Base-by-base conservation (phyloP, 23 red algal species). In the Pyropia yezoensis region DNA sequence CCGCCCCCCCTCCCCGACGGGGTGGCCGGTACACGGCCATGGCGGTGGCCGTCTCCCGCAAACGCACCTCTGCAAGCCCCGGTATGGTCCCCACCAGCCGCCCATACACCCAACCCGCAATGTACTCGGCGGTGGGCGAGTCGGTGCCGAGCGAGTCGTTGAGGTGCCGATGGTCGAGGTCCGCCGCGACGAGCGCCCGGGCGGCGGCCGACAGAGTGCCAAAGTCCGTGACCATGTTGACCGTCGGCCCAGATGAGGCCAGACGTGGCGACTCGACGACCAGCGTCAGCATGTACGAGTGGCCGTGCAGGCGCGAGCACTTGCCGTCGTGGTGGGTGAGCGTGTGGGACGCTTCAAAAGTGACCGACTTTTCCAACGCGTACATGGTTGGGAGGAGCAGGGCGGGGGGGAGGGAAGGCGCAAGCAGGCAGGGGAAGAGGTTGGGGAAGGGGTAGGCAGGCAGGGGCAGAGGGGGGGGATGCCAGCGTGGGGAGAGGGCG, bases 191-290 rank as follows among this genome's bases (percentile, higher is more conserved):
- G 27, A 98, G 24, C 63, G 33, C 20, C 32, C 72, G 58, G 7
- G 75, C 76, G 23, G 59, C 61, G 3, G 49, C 61, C 7, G 94
- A 86, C 2, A 98, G 78, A 27, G 73, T 26, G 13, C 66, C 70
- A 75, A 98, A 98, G 67, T 98, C 94, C 24, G 49, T 28, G 24
- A 91, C 57, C 94, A 98, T 98, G 39, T 85, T 89, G n/a, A 27
- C 73, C 54, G 59, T 65, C 18, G 86, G 74, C 24, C 94, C 94
- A n/a, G 45, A 19, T 33, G 57, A 20, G 39, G 69, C 80, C 28
- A 98, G 80, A 19, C 52, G 50, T 2, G 27, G 30, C 7, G 69
- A 49, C 20, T 52, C 49, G 17, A 98, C 61, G 30, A 71, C 69
- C n/a, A 98, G 32, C 12, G 65, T 70, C 54, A 98, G 49, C 21